A percentile compares a stretch with the other conserved stretches of the same genome.
phyloP scores from a whole-genome alignment of 768 basidiomycete genomes.

The Trametes cingulata region DNA sequence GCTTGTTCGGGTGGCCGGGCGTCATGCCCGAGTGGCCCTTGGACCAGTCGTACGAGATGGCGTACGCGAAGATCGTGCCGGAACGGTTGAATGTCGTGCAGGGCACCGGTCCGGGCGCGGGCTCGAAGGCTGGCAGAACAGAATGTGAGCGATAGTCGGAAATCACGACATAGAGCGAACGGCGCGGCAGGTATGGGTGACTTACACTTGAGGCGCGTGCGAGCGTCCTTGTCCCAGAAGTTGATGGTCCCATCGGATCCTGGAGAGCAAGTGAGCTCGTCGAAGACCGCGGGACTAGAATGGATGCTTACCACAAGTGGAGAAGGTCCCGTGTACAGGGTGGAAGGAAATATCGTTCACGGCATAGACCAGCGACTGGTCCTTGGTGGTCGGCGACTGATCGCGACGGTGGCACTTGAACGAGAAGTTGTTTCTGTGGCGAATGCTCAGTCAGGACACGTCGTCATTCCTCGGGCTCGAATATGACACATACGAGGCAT shows the following conservation, averaged over 20 bases:
- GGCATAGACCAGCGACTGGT: slow-evolving; percentile 50
- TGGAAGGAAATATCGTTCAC: slow-evolving; percentile 63
- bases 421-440: slow-evolving; percentile 50
- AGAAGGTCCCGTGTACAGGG: slow-evolving; percentile 54
- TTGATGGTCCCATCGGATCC: slow-evolving; percentile 86
- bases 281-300: neutral
- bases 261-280: slow-evolving; percentile 25
- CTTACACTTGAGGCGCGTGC: slow-evolving; percentile 88
- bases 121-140: slow-evolving; percentile 61
- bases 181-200: slow-evolving; percentile 19
- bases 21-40: slow-evolving; percentile 89
- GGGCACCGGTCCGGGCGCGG: slow-evolving; percentile 73
- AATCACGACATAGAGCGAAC: neutral
- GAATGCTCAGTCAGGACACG: neutral
- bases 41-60: slow-evolving; percentile 92
- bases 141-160: neutral
- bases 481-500: slow-evolving; percentile 51
- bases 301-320: slow-evolving; percentile 35
- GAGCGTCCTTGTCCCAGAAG: slow-evolving; percentile 94
- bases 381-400: slow-evolving; percentile 34
- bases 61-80: slow-evolving; percentile 88
- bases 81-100: slow-evolving; percentile 85
- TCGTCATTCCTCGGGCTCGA: neutral
- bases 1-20: slow-evolving; percentile 67
- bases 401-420: slow-evolving; percentile 55